Evolutionary conservation across 2,329 filamentous ascomycete species (phyloP).

Genomic region (Diaporthe citrichinensis): DNA sequence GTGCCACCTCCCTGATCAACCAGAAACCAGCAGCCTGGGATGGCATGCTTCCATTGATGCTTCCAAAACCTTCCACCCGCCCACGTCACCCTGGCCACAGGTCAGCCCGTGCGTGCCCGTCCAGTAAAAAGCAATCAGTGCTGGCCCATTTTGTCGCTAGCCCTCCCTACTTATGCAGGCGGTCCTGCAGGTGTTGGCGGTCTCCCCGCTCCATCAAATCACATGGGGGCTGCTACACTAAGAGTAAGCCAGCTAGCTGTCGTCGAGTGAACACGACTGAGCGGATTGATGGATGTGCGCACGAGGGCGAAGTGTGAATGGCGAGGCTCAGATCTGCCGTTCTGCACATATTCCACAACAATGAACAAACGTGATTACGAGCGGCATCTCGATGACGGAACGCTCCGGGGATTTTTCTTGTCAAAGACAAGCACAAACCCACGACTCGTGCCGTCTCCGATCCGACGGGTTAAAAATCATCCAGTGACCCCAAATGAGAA

Average conservation of each 20-base stretch:
- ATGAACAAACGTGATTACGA: not conserved
- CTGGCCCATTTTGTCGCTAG: not conserved
- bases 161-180: slow-evolving; percentile 22
- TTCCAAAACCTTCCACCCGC: slow-evolving; percentile 31
- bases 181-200: slow-evolving; percentile 17
- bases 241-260: not conserved
- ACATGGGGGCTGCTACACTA: not conserved
- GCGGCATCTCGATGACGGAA: slow-evolving; percentile 13
- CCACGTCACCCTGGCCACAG: not conserved
- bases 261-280: too few relatives aligned
- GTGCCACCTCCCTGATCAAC: slow-evolving; percentile 14
- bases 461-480: slow-evolving; percentile 17
- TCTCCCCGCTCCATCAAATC: slow-evolving; percentile 18
- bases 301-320: not conserved
- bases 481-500: not conserved
- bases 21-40: slow-evolving; percentile 15
- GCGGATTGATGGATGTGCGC: not conserved
- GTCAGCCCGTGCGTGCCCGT: not conserved
- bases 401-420: not conserved
- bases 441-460: slow-evolving; percentile 10
- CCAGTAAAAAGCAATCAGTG: not conserved
- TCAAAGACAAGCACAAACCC: not conserved
- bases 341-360: not conserved
- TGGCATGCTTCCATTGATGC: slow-evolving; percentile 28
- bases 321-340: not conserved